These are phyloP conservation scores for Mrakiaceae sp. DNA, from an alignment of 1,284 basidiomycete species.

Conservation along the genomic window DNA sequence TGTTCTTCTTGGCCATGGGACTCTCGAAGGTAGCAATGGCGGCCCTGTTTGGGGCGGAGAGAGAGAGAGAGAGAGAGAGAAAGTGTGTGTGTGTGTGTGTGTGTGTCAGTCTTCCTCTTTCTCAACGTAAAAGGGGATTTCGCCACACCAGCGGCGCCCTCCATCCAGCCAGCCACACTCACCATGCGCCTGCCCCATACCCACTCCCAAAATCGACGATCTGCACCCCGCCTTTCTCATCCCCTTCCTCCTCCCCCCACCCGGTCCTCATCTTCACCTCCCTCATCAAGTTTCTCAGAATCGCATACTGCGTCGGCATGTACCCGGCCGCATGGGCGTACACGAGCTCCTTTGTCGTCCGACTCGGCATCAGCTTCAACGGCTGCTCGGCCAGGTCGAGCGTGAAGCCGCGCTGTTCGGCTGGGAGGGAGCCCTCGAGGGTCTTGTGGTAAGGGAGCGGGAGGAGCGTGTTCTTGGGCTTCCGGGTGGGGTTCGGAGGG, in stretches of 20 bases:
- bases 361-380: constrained; percentile 64
- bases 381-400: constrained; percentile 31
- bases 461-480: background rate
- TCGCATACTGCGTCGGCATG: constrained; percentile 63
- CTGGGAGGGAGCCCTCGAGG: too few species aligned
- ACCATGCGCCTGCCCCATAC: constrained; percentile 65
- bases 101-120: too few species aligned
- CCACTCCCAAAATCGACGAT: constrained; percentile 66
- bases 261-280: constrained; percentile 53
- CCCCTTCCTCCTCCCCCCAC: constrained; percentile 21
- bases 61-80: too few species aligned
- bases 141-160: too few species aligned
- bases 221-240: constrained; percentile 44
- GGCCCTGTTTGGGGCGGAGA: background rate
- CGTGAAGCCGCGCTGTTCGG: background rate
- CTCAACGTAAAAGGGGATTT: too few species aligned
- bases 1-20: background rate
- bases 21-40: constrained; percentile 12
- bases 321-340: constrained; percentile 36
- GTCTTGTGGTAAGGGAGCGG: too few species aligned
- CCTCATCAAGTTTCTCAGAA: constrained; percentile 52
- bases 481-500: constrained; percentile 32
- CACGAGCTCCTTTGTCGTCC: constrained; percentile 14
- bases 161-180: constrained; percentile 20
- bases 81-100: too few species aligned